Base-by-base conservation (phyloP, 768 basidiomycete genomes). In the Mycena galericulata region DNA sequence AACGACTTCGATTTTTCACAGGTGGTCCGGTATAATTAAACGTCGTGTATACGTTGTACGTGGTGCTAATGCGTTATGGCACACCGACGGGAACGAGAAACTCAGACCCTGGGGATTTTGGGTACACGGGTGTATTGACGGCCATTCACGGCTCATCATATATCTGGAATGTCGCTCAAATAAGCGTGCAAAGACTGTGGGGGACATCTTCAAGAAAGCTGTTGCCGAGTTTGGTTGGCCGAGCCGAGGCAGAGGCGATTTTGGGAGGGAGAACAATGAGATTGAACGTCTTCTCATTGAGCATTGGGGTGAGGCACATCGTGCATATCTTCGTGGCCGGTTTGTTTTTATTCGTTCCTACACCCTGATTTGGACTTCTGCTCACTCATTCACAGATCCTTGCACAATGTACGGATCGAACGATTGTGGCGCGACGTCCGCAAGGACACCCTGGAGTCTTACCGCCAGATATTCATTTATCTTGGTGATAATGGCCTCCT, bases 401-500 rank as follows among this genome's bases (percentile, higher is more conserved):
- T 69, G 8, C 73, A 77, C 40, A 78, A 78, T 66, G 66, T 78
- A 41, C 57, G 75, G 1, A 78, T 78, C 36, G 73, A 79, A 43
- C 66, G 58, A 22, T 46, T 76, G 0, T 76, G 77, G 75, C 27
- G 65, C 3, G 77, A 78, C 22, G 74, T 79, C 5, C 60, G 74
- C 8, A 75, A 73, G 46, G 77, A 79, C 59, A 62, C 73, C 18
- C 69, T 79, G 4, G 75, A 79, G 62, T 67, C 70, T 36, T 79
- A 78, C 41, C 74, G 69, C 8, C 68, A 73, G 29, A 71, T 76
- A 4, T 79, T 79, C 45, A 26, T 69, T 3, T 66, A 77, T 67
- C 68, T 79, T 7, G 76, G 76, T 54, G 65, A 71, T 3, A 70
- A 68, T 14, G 71, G 65, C 14, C 72, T 78, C 14, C 68, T 79